Evolutionary conservation across 345 rosid genomes (phyloP).

Genomic region (Aethionema arabicum): DNA sequence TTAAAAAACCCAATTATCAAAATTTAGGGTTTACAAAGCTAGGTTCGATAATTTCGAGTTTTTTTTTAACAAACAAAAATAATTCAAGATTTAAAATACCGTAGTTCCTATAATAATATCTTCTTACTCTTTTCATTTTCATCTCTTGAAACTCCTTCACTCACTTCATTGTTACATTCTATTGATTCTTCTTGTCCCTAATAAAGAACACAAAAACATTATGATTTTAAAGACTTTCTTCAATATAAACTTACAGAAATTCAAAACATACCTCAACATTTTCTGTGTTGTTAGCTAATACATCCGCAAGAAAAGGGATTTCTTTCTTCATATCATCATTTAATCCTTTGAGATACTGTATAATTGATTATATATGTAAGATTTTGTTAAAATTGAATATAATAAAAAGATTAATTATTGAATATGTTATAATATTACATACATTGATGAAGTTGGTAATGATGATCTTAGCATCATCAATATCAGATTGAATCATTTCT

Average conservation of each 20-base stretch:
- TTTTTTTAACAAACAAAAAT: neutral
- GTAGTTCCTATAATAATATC: neutral
- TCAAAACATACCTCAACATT: slow-evolving; percentile 50
- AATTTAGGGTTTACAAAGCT: neutral
- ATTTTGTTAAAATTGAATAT: no score
- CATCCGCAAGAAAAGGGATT: slow-evolving; percentile 55
- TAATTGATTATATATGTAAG: neutral
- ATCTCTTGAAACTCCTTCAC: slow-evolving; percentile 34
- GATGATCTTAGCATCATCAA: slow-evolving; percentile 65
- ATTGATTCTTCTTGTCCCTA: slow-evolving; percentile 35
- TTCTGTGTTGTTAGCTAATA: slow-evolving; percentile 40
- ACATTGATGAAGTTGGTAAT: slow-evolving; percentile 51
- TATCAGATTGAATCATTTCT: slow-evolving; percentile 66
- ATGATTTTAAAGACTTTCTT: neutral
- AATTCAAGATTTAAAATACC: no score
- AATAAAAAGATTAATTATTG: no score
- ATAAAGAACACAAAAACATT: neutral
- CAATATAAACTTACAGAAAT: neutral
- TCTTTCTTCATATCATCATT: slow-evolving; percentile 55
- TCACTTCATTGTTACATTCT: slow-evolving; percentile 35
- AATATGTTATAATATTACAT: neutral
- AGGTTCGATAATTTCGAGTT: neutral
- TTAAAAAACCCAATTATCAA: neutral
- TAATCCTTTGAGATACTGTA: slow-evolving; percentile 61
- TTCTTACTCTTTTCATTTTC: slow-evolving; percentile 53